Evolutionary conservation across 1,284 basidiomycete genomes (phyloP).

Genomic region (Veloboletus limbatus): DNA sequence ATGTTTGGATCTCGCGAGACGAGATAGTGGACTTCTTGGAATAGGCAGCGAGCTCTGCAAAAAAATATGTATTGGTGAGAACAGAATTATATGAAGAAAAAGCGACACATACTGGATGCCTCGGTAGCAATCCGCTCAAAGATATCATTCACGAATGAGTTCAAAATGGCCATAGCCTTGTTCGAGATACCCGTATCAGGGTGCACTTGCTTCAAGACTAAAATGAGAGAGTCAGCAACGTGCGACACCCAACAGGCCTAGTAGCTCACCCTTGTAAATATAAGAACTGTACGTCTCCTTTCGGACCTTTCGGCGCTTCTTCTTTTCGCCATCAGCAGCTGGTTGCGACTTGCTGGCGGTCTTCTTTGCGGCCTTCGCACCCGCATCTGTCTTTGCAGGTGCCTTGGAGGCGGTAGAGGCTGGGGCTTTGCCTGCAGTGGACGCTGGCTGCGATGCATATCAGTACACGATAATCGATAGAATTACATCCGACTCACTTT

Average conservation of each 20-base stretch:
- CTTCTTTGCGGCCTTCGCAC: slow-evolving; percentile 84
- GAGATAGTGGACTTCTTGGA: slow-evolving; percentile 83
- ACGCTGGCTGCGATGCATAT: slow-evolving; percentile 55
- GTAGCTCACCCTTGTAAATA: slow-evolving; percentile 79
- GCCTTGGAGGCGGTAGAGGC: slow-evolving; percentile 77
- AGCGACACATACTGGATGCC: slow-evolving; percentile 52
- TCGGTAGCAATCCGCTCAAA: slow-evolving; percentile 78
- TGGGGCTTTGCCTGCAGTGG: slow-evolving; percentile 77
- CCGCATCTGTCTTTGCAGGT: slow-evolving; percentile 70
- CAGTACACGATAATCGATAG: slow-evolving; percentile 16
- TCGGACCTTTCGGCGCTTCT: slow-evolving; percentile 84
- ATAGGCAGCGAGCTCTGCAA: slow-evolving; percentile 69
- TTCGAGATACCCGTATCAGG: slow-evolving; percentile 81
- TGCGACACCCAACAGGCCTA: slow-evolving; percentile 28
- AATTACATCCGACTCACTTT: slow-evolving; percentile 22
- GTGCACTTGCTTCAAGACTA: slow-evolving; percentile 71
- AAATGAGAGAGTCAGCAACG: neutral
- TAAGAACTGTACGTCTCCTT: slow-evolving; percentile 94
- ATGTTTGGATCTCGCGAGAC: slow-evolving; percentile 78
- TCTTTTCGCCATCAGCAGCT: slow-evolving; percentile 71
- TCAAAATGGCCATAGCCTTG: slow-evolving; percentile 81
- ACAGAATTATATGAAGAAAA: neutral
- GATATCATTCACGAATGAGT: slow-evolving; percentile 75
- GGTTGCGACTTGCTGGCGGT: slow-evolving; percentile 66
- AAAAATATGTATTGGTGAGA: neutral